Percentiles rank a stretch among this genome's conserved stretches.
Evolutionary conservation across 345 rosid genomes (phyloP).

Genomic region (Schrenkiella parvula): DNA sequence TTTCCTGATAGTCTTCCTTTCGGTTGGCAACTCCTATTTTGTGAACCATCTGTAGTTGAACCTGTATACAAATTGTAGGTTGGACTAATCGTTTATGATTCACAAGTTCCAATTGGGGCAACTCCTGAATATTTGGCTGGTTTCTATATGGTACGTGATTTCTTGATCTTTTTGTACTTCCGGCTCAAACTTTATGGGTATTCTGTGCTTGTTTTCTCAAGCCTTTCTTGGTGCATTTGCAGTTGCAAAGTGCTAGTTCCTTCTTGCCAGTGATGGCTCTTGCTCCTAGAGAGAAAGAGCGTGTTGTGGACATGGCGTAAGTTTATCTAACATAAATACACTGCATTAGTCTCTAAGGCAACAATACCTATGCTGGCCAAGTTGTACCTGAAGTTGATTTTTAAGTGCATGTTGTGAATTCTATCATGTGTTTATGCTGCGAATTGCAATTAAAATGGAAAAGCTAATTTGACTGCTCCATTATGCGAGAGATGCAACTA

Average conservation of each 20-base stretch:
- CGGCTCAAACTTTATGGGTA: not conserved
- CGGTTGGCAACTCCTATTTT: not conserved
- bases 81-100: constrained; percentile 84
- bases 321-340: constrained; percentile 24
- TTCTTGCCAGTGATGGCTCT: constrained; percentile 98
- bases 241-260: constrained; percentile 96
- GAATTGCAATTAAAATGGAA: not conserved
- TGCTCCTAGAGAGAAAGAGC: constrained; percentile 93
- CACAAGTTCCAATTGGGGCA: constrained; percentile 95
- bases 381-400: not conserved
- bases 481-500: constrained; percentile 33
- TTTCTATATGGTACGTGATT: constrained; percentile 64
- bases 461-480: not conserved
- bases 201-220: constrained; percentile 2
- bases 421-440: not conserved
- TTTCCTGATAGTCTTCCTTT: not conserved
- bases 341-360: not conserved
- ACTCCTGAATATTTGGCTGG: constrained; percentile 99
- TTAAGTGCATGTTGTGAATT: not conserved
- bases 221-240: constrained; percentile 14
- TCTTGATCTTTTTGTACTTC: not conserved
- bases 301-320: constrained; percentile 94
- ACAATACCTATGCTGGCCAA: not conserved
- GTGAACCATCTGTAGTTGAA: not conserved
- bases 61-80: constrained; percentile 44